Evolutionary conservation across 495 filamentous ascomycete genomes (phyloP).

Genomic region (Amniculicola lignicola): DNA sequence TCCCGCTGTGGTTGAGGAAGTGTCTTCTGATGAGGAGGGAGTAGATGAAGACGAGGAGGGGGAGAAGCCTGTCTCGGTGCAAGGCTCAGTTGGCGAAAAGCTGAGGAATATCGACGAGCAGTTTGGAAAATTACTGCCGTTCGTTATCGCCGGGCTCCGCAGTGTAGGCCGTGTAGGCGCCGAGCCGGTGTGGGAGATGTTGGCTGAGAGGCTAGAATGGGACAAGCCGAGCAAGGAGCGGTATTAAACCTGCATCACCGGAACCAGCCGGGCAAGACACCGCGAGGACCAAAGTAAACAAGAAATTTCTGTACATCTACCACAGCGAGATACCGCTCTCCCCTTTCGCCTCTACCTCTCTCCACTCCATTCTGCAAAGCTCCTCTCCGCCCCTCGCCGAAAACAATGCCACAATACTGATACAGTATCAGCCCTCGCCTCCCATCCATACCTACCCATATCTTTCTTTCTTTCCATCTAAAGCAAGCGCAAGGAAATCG

Average conservation of each 20-base stretch:
- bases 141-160: conserved; percentile 48
- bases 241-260: neutral
- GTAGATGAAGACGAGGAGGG: conserved; percentile 28
- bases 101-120: conserved; percentile 44
- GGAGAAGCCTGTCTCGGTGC: conserved; percentile 31
- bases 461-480: neutral
- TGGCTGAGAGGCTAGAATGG: conserved; percentile 50
- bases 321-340: conserved; percentile 25
- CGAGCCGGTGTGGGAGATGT: conserved; percentile 50
- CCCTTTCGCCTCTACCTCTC: neutral
- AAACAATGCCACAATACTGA: conserved; percentile 6
- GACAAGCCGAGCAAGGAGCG: conserved; percentile 4
- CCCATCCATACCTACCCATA: neutral
- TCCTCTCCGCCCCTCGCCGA: neutral
- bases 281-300: neutral
- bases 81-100: conserved; percentile 37
- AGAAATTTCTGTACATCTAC: conserved; percentile 26
- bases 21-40: conserved; percentile 6
- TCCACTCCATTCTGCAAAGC: neutral
- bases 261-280: too few species aligned
- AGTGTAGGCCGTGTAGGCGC: conserved; percentile 49
- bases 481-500: neutral
- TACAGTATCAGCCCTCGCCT: conserved; percentile 1
- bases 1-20: conserved; percentile 25
- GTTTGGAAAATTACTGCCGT: conserved; percentile 46